Percentiles rank a stretch among this genome's conserved stretches.
phyloP scores from a whole-genome alignment of 2,329 filamentous ascomycete genomes.

The Aspergillus uvarum region DNA sequence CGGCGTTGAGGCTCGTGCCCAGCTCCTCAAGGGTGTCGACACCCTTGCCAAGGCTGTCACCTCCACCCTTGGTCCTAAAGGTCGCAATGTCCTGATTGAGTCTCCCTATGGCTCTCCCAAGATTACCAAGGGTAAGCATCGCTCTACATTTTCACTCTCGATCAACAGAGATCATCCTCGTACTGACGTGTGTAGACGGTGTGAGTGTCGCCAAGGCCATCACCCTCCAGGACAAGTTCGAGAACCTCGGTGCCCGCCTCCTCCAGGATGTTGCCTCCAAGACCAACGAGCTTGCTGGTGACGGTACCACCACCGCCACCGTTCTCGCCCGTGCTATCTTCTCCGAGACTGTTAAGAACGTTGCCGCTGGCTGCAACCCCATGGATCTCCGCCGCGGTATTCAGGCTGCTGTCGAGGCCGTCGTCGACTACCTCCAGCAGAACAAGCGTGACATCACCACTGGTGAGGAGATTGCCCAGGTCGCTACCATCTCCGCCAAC shows the following conservation, averaged over 20 bases:
- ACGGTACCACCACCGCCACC: slow-evolving; percentile 96
- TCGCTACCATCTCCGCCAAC: slow-evolving; percentile 97
- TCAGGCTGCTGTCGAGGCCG: slow-evolving; percentile 91
- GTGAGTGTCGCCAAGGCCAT: slow-evolving; percentile 88
- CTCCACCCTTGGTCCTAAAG: slow-evolving; percentile 95
- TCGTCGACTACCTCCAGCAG: slow-evolving; percentile 88
- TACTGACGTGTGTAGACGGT: slow-evolving; percentile 62
- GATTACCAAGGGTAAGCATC: slow-evolving; percentile 88
- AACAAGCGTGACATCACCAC: slow-evolving; percentile 99
- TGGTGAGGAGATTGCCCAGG: slow-evolving; percentile 93
- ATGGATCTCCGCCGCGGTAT: slow-evolving; percentile 98
- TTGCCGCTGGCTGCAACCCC: slow-evolving; percentile 97
- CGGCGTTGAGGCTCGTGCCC: slow-evolving; percentile 86
- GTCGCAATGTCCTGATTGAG: slow-evolving; percentile 97
- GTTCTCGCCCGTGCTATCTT: slow-evolving; percentile 97
- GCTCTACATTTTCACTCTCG: slow-evolving; percentile 17
- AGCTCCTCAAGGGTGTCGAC: slow-evolving; percentile 90
- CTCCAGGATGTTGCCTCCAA: slow-evolving; percentile 98
- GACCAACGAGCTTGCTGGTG: slow-evolving; percentile 98
- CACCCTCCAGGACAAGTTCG: slow-evolving; percentile 95
- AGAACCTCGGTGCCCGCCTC: slow-evolving; percentile 95
- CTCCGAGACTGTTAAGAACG: slow-evolving; percentile 99
- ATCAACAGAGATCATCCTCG: not conserved
- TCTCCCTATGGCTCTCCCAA: slow-evolving; percentile 98
- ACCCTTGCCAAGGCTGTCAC: slow-evolving; percentile 94